Evolutionary conservation across 139 green algal species (phyloP).

Genomic region (Picochlorum sp.): DNA sequence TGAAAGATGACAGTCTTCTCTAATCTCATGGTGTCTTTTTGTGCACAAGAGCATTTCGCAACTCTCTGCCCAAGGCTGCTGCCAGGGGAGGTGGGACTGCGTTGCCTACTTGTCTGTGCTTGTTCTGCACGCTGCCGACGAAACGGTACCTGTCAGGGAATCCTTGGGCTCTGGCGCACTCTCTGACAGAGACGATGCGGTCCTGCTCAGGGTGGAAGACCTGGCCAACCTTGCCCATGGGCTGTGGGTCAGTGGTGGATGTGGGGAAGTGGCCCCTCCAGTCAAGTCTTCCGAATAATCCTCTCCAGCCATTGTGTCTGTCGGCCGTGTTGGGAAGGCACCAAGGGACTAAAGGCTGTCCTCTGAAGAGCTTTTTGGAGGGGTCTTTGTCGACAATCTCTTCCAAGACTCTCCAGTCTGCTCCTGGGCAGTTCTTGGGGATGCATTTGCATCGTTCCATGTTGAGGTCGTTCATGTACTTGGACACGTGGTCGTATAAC

Average conservation of each 20-base stretch:
- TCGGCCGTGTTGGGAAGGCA: constrained; percentile 92
- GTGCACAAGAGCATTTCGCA: constrained; percentile 45
- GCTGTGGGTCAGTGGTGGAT: constrained; percentile 90
- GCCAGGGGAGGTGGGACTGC: constrained; percentile 81
- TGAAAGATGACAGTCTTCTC: too few species aligned
- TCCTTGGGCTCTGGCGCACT: constrained; percentile 88
- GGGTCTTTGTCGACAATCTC: constrained; percentile 62
- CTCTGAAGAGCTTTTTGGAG: constrained; percentile 53
- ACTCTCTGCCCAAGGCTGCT: constrained; percentile 60
- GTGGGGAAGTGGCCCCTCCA: constrained; percentile 93
- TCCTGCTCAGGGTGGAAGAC: constrained; percentile 94
- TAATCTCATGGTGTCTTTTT: background rate
- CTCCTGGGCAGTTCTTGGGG: constrained; percentile 77
- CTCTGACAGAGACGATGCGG: constrained; percentile 86
- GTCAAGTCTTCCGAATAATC: constrained; percentile 89
- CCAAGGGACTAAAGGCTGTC: constrained; percentile 83
- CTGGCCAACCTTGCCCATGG: constrained; percentile 96
- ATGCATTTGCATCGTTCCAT: constrained; percentile 86
- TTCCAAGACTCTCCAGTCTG: constrained; percentile 86
- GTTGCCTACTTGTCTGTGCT: constrained; percentile 84
- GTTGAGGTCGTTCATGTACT: constrained; percentile 95
- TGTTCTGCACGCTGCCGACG: constrained; percentile 69
- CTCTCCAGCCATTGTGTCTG: constrained; percentile 92
- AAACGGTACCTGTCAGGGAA: constrained; percentile 82
- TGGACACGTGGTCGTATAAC: constrained; percentile 86